Base-by-base conservation (phyloP, 441 rosid species). In the Metrosideros polymorpha region DNA sequence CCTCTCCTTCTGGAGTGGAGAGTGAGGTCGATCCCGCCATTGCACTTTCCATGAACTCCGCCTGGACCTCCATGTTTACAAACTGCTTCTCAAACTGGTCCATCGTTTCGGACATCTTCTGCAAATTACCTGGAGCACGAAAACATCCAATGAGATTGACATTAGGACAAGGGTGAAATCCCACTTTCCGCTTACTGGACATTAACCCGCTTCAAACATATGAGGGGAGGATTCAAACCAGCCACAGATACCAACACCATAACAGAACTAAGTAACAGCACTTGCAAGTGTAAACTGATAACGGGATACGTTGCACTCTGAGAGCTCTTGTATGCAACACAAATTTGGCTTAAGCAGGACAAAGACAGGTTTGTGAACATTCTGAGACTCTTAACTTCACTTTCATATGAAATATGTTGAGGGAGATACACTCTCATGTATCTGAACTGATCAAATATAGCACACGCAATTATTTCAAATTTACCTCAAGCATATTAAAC, bases 1-100 rank as follows among this genome's bases (percentile, higher is more conserved):
- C 99, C 87, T 96, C 98, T 27, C 98, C 99, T 88, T 96, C 98
- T 9, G 98, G 98, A 24, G 98, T 96, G 84, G 99, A 96, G 87
- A 96, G 90, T 0, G 98, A 94, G 85, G 98, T 94, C 7, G 99
- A 96, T 25, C 98, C 98, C 75, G 99, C 98, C 99, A 96, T 96
- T 25, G 99, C 91, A 55, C 91, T 94, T 94, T 96, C 99, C 98
- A 95, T 94, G 92, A 95, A 96, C 92, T 94, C 98, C 27, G 98
- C 98, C 91, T 96, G 99, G 47, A 94, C 99, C 89, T 96, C 98
- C 98, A 96, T 96, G 92, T 96, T 96, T 88, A 96, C 99, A 89
- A 95, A 96, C 86, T 95, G 98, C 94, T 94, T 96, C 98, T 96
- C 99, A 35, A 95, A 96, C 83, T 91, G 92, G 89, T 96, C 99